Conservation (phyloP, 352 stramenopile genomes). For the Globisporangium cystogenes region DNA sequence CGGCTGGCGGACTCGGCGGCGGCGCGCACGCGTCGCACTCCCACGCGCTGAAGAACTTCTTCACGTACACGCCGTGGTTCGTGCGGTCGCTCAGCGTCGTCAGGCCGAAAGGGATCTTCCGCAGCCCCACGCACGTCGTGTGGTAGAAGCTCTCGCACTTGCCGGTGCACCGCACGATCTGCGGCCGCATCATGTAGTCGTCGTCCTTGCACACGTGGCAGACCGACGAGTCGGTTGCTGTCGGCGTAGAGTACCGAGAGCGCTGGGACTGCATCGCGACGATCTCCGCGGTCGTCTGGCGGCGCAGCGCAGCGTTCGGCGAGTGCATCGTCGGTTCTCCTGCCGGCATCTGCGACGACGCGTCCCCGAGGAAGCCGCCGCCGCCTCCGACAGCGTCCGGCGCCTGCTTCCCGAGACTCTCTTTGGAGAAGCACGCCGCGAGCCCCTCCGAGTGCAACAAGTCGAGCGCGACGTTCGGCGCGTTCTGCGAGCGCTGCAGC, state of each 20-base stretch:
- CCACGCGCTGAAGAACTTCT: conserved; percentile 82
- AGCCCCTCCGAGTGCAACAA: conserved; percentile 65
- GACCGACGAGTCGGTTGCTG: conserved; percentile 20
- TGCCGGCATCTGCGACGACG: conserved; percentile 12
- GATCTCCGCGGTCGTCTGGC: conserved; percentile 68
- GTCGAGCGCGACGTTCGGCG: conserved; percentile 68
- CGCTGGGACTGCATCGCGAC: conserved; percentile 65
- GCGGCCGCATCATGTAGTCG: conserved; percentile 78
- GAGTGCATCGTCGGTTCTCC: conserved; percentile 13
- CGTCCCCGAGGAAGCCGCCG: not conserved
- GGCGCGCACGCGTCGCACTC: conserved; percentile 54
- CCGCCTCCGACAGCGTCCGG: conserved; percentile 4
- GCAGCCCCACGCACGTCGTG: conserved; percentile 67
- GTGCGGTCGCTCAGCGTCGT: conserved; percentile 80
- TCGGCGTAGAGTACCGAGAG: conserved; percentile 38
- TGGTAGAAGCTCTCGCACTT: conserved; percentile 55
- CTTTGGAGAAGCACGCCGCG: conserved; percentile 36
- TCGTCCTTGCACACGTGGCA: conserved; percentile 69
- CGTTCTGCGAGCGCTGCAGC: conserved; percentile 72
- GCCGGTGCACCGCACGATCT: conserved; percentile 57
- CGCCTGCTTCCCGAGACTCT: conserved; percentile 14
- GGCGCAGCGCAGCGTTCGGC: conserved; percentile 16
- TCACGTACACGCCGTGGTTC: conserved; percentile 73
- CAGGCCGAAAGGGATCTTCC: conserved; percentile 77
- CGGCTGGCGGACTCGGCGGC: conserved; percentile 3